Base-by-base conservation (phyloP, 2,329 filamentous ascomycete species). In the Aspergillus sp. region DNA sequence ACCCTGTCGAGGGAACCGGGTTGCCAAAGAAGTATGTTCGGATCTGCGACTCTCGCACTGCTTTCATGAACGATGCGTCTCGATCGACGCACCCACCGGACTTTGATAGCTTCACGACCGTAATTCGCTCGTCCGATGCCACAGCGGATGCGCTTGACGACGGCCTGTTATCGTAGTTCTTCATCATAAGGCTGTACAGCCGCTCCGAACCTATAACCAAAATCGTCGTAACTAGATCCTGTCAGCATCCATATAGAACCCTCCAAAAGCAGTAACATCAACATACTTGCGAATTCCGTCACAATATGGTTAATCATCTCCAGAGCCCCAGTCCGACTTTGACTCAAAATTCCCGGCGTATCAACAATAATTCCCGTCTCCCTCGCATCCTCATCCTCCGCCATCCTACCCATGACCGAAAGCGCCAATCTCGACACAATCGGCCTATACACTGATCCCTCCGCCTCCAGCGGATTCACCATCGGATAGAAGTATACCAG, bases 1-100 rank as follows among this genome's bases (percentile, higher is more conserved):
- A 74, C 13, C 71, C 75, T 9, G 76, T 77, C 11, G 77, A 76
- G 2, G 79, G 74, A 9, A 77, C 75, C 0, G 76, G 69, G 65
- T 91, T 90, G 9, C 95, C 95, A 74, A 97, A 99, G 80, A 99
- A 99, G 77, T 99, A 99, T 69, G 93, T 90, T 67, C 91, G 90
- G 56, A 97, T 93, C 54, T 91, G 86, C 0, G 90, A 86, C 71
- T 96, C 91, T 49, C 91, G 86, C 5, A 87, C 79, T 17, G 87
- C 84, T 70, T 91, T 90, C 83, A 93, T 87, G 75, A 92, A 96
- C 0, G 80, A 74, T 43, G 89, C 86, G 65, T 93, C 90, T 52
- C 92, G 85, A 70, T 91, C 87, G 1, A 91, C 91, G 43, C 91
- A 93, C 25, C 95, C 95, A 41, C 92, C 91, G 0, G 93, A 96